Conservation (phyloP, 768 basidiomycete species). For the Ramaria sp. region DNA sequence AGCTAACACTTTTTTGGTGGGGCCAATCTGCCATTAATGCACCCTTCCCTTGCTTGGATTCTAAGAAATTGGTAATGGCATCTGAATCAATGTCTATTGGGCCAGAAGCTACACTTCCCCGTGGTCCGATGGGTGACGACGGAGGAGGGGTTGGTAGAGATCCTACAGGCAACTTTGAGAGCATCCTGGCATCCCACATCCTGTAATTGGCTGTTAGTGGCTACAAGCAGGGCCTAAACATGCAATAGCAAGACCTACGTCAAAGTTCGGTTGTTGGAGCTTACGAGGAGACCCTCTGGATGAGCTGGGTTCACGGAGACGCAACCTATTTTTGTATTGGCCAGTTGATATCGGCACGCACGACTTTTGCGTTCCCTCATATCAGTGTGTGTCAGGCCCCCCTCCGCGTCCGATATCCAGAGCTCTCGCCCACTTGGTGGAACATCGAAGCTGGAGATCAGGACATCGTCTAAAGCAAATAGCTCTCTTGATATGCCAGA, state of each 20-base stretch:
- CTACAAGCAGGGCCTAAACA: not conserved
- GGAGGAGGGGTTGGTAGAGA: slow-evolving; percentile 20
- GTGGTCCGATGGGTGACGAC: slow-evolving; percentile 16
- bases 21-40: slow-evolving; percentile 51
- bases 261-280: slow-evolving; percentile 61
- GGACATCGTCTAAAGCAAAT: slow-evolving; percentile 45
- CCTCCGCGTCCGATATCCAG: slow-evolving; percentile 71
- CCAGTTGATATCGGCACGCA: slow-evolving; percentile 47
- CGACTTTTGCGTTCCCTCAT: slow-evolving; percentile 49
- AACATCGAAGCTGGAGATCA: slow-evolving; percentile 66
- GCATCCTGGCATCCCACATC: slow-evolving; percentile 71
- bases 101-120: slow-evolving; percentile 3
- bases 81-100: slow-evolving; percentile 23
- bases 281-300: slow-evolving; percentile 57
- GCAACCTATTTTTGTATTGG: slow-evolving; percentile 62
- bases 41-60: slow-evolving; percentile 42
- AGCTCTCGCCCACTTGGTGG: slow-evolving; percentile 61
- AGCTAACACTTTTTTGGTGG: slow-evolving; percentile 70
- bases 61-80: slow-evolving; percentile 36
- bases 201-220: slow-evolving; percentile 25
- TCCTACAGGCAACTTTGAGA: slow-evolving; percentile 21
- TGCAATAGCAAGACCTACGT: slow-evolving; percentile 36
- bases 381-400: slow-evolving; percentile 69
- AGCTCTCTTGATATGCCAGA: slow-evolving; percentile 64
- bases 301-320: slow-evolving; percentile 69